Evolutionary conservation across 345 rosid genomes (phyloP).

Genomic region (Melastoma malabathricum): DNA sequence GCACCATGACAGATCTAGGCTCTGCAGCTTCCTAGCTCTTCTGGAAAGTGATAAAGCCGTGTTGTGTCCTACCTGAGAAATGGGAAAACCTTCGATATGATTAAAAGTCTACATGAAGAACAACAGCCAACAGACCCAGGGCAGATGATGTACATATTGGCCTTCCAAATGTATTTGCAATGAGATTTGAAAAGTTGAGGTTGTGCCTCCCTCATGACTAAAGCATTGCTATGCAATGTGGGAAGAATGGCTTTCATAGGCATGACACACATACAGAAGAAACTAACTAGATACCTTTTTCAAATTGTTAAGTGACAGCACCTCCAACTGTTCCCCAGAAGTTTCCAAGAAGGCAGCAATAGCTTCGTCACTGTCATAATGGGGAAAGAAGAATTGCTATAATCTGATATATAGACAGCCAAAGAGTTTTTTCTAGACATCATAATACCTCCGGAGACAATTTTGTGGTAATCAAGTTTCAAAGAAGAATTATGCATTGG

Average conservation of each 20-base stretch:
- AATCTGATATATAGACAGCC: not conserved
- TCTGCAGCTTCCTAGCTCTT: conserved; percentile 30
- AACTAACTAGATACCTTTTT: conserved; percentile 33
- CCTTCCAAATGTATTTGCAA: too few relatives aligned
- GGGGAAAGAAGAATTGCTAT: not conserved
- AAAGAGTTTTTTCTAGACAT: too few relatives aligned
- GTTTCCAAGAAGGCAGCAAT: conserved; percentile 82
- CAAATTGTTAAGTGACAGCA: conserved; percentile 59
- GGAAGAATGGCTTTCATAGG: too few relatives aligned
- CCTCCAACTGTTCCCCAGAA: conserved; percentile 48
- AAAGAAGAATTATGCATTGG: not conserved
- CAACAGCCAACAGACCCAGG: too few relatives aligned
- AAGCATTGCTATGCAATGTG: too few relatives aligned
- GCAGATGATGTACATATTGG: too few relatives aligned
- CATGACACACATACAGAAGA: not conserved
- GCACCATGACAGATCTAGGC: conserved; percentile 79
- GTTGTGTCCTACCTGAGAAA: conserved; percentile 45
- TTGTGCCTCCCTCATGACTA: too few relatives aligned
- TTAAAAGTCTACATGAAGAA: too few relatives aligned
- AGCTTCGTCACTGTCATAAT: conserved; percentile 63
- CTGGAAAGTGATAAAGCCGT: conserved; percentile 62
- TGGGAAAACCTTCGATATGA: not conserved
- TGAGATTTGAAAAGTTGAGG: too few relatives aligned
- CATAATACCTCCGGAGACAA: too few relatives aligned
- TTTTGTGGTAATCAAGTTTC: too few relatives aligned